Base-by-base conservation (phyloP, 805 yeast species). In the Candida chilensis region DNA sequence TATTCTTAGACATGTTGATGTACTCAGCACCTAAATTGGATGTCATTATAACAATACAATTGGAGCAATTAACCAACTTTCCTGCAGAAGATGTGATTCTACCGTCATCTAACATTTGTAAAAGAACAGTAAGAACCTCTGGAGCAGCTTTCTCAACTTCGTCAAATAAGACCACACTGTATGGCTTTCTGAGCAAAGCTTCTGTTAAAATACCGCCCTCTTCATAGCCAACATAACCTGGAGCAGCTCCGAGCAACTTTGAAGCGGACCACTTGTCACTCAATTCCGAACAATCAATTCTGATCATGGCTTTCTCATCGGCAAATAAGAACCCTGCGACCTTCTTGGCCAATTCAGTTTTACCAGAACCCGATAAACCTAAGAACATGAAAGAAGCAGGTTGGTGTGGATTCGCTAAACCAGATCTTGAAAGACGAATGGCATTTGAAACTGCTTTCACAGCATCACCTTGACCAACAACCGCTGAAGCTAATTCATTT, bases 81-180 rank as follows among this genome's bases (percentile, higher is more conserved):
- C 98, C 98, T 49, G 83, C 86, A 32, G 95, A 85, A 12, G 95
- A 82, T 11, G 96, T 86, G 38, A 92, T 78, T 57, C 96, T 78
- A 50, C 98, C 98, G 57, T 92, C 98, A 49, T 92, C 98, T 37
- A 92, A 65, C 61, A 92, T 74, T 57, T 92, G 98, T 42, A 92
- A 67, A 47, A 92, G 66, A 14, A 92, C 81, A 6, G 96, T 92
- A 50, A 90, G 66, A 2, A 92, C 98, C 53, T 90, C 97, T 2
- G 98, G 98, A 5, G 95, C 95, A 12, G 98, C 98, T 59, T 92
- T 92, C 52, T 92, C 98, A 33, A 92, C 95, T 62, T 92, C 98
- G 59, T 92, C 98, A 49, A 92, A 92, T 37, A 92, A 67, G 24
- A 92, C 70, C n/a, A 92, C 98, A 5, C 96, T 85, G 60, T 92